Evolutionary conservation across 2,329 filamentous ascomycete species (phyloP), one percentile per base, ranked within the genome.

Genomic region (Diaporthe nobilis): DNA sequence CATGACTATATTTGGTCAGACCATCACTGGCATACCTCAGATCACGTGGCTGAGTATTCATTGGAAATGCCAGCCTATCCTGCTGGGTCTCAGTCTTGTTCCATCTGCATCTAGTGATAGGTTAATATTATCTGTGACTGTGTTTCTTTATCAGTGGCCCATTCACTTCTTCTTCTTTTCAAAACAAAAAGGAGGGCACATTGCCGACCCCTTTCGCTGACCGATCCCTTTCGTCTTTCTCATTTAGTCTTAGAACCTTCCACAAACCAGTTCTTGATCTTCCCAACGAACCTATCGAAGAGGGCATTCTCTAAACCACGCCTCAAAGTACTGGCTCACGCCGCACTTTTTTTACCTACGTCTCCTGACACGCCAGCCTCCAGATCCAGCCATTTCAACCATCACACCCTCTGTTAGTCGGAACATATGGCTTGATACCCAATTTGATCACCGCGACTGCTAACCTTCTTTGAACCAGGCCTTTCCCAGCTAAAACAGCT

Each of bases 241-340:
- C 7, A n/a, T 22, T 8, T 12, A 55, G 7, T 31, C 53, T 57
- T 57, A 42, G 15, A 13, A 12, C 20, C 20, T 3, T 37, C 31
- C 17, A 22, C 17, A 37, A 37, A 12, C 20, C 7, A 34, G 13
- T 12, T n/a, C 55, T 37, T 22, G 55, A 58, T 20, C 1, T n/a
- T 55, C 25, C 12, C 51, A 15, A 2, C 2, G 0, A 1, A 55
- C 1, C 51, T 4, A 5, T 55, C 51, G 6, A 28, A 28, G 12
- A 25, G 10, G 5, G n/a, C 1, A 13, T n/a, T 8, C 8, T 9
- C 8, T 49, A 9, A 9, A 0, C 6, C 20, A n/a, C 4, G 20
- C 47, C 47, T 49, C 47, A n/a, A 22, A 34, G 8, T n/a, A n/a
- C 47, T n/a, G 17, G 20, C 20, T n/a, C 8, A 3, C 20, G 20